Evolutionary conservation across 2,329 filamentous ascomycete species (phyloP).

Genomic region (Chaetomium olivaceum): DNA sequence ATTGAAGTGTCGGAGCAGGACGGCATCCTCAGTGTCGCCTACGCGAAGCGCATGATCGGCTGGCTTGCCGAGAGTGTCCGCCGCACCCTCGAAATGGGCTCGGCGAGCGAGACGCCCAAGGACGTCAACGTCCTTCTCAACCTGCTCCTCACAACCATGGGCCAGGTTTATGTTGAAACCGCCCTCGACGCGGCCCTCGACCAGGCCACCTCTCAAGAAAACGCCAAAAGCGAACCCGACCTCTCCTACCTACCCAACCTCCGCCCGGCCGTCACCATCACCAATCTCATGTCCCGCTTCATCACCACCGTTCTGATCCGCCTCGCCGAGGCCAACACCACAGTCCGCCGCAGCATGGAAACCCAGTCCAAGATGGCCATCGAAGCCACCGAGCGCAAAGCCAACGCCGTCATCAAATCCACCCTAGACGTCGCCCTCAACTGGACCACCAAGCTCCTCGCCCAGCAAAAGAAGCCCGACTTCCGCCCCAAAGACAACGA

Average conservation of each 20-base stretch:
- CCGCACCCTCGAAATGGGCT: conserved; percentile 84
- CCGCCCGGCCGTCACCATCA: conserved; percentile 80
- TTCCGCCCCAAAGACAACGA: conserved; percentile 85
- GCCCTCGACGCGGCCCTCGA: conserved; percentile 70
- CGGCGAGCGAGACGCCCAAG: conserved; percentile 85
- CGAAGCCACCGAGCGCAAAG: conserved; percentile 80
- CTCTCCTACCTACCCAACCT: conserved; percentile 78
- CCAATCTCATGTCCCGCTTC: conserved; percentile 90
- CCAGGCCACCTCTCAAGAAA: conserved; percentile 73
- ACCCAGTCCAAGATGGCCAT: conserved; percentile 74
- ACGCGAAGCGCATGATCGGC: conserved; percentile 95
- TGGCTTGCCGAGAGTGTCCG: conserved; percentile 97
- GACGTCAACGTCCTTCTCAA: conserved; percentile 85
- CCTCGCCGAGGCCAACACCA: conserved; percentile 84
- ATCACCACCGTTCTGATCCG: conserved; percentile 88
- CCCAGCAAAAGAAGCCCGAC: conserved; percentile 81
- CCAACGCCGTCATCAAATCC: conserved; percentile 60
- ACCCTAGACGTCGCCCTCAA: conserved; percentile 69
- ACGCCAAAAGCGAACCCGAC: conserved; percentile 80
- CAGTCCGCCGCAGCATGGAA: conserved; percentile 85
- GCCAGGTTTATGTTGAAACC: conserved; percentile 74
- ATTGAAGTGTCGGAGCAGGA: conserved; percentile 91
- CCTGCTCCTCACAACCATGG: conserved; percentile 83
- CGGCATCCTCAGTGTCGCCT: conserved; percentile 76
- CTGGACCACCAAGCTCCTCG: conserved; percentile 72